Percentiles rank a stretch among this genome's conserved stretches.
Conservation (phyloP, 345 rosid species). For the Dimocarpus longan region DNA sequence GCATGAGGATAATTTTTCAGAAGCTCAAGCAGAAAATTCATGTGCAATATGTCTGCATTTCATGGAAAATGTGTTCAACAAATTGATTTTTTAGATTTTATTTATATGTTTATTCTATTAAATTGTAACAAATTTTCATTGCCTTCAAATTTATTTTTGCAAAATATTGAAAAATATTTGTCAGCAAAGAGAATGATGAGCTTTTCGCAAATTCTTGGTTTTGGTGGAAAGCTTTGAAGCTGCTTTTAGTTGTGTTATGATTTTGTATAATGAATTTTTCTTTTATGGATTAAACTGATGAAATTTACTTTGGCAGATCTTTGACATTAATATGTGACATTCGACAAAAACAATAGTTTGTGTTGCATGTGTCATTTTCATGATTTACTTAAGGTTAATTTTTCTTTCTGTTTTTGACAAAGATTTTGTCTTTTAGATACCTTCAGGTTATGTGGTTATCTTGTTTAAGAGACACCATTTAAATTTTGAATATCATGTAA, state of each 20-base stretch:
- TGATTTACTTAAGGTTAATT: not conserved
- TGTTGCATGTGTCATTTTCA: not conserved
- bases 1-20: not conserved
- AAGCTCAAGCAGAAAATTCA: not conserved
- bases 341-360: not conserved
- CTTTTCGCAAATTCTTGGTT: not conserved
- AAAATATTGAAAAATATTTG: not conserved
- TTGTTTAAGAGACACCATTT: not conserved
- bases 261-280: not conserved
- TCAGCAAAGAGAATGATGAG: not conserved
- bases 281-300: not conserved
- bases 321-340: not conserved
- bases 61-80: not conserved
- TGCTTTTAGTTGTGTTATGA: not conserved
- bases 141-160: not conserved
- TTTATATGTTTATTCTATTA: not conserved
- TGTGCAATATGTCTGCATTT: not conserved
- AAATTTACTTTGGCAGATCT: not conserved
- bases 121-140: not conserved
- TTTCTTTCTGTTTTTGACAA: not conserved
- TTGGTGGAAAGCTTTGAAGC: not conserved
- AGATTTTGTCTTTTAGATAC: conserved; percentile 16
- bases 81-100: not conserved
- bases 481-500: not conserved
- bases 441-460: not conserved